Evolutionary conservation across 768 basidiomycete species (phyloP), one percentile per base, ranked within the genome.

Genomic region (Pleurotus platypus): DNA sequence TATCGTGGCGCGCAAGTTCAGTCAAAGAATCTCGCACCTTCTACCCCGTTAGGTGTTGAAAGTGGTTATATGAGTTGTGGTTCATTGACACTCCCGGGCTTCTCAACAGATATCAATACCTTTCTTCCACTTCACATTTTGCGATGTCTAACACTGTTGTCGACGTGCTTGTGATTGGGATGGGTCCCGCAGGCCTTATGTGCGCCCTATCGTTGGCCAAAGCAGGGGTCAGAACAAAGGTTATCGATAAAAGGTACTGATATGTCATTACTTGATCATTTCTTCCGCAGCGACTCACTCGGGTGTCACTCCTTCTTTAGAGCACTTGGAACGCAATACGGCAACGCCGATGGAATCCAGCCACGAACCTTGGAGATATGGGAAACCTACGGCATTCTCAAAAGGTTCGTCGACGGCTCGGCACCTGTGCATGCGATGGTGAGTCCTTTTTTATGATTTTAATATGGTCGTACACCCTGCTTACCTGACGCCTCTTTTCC

Each of bases 141-240:
- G 27, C 8, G 27, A 30, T 30, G 27, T 6, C 27, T 6, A 30
- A 30, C 27, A 68, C 66, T 49, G 46, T 20, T 20, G 20, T 72
- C 42, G 73, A 75, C 55, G 75, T 76, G 22, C 69, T 76, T 57
- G 66, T 76, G 57, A 59, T 75, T 38, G 75, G 74, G 4, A 74
- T 74, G 2, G 75, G 75, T 15, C 75, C 76, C 1, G 69, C 74
- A 2, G 81, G 80, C 20, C 54, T 69, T 4, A 64, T 70, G 48
- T 60, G 60, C 30, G 70, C 68, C 6, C 59, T 64, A 22, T 58
- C 61, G 1, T 63, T 71, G 13, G 61, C 61, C 9, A 58, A 53
- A 8, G 59, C 61, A 8, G 65, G 7, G 7, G 57, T 70, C 20
- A 58, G 55, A 38, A 62, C 68, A 4, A 63, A 61, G 18, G 61